Conservation (phyloP, 2,329 filamentous ascomycete species). For the Myotisia sp. region DNA sequence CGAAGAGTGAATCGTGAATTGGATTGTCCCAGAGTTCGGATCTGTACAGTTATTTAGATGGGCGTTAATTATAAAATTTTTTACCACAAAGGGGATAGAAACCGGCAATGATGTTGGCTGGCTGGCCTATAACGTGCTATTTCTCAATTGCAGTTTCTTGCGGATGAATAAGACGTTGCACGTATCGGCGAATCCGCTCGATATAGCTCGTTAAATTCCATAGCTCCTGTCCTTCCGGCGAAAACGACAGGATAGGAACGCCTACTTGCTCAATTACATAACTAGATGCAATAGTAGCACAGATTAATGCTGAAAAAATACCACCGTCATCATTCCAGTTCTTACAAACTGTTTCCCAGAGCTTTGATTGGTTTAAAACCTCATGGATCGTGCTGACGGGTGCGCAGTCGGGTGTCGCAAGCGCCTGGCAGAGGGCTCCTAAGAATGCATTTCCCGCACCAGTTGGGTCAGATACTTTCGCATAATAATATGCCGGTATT, state of each 20-base stretch:
- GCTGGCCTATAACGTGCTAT: not conserved
- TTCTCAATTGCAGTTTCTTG: slow-evolving; percentile 21
- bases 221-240: slow-evolving; percentile 22
- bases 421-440: slow-evolving; percentile 43
- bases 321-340: slow-evolving; percentile 35
- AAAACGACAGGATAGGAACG: slow-evolving; percentile 41
- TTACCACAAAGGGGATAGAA: slow-evolving; percentile 5
- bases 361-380: slow-evolving; percentile 37
- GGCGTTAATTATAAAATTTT: slow-evolving; percentile 1
- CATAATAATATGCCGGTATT: slow-evolving; percentile 61
- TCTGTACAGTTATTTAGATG: slow-evolving; percentile 4
- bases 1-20: slow-evolving; percentile 7
- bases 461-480: slow-evolving; percentile 68
- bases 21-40: not conserved
- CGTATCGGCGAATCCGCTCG: slow-evolving; percentile 33
- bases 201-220: slow-evolving; percentile 34
- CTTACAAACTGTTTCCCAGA: slow-evolving; percentile 31
- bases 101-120: slow-evolving; percentile 7
- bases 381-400: slow-evolving; percentile 20
- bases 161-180: slow-evolving; percentile 27
- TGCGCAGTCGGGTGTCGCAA: slow-evolving; percentile 32
- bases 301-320: slow-evolving; percentile 54
- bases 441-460: slow-evolving; percentile 89
- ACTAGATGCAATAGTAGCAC: slow-evolving; percentile 71
- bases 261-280: slow-evolving; percentile 93